These are phyloP conservation scores for Pontederia crassipes DNA, from an alignment of 176 grass and related monocot genomes.

Conservation along the genomic window DNA sequence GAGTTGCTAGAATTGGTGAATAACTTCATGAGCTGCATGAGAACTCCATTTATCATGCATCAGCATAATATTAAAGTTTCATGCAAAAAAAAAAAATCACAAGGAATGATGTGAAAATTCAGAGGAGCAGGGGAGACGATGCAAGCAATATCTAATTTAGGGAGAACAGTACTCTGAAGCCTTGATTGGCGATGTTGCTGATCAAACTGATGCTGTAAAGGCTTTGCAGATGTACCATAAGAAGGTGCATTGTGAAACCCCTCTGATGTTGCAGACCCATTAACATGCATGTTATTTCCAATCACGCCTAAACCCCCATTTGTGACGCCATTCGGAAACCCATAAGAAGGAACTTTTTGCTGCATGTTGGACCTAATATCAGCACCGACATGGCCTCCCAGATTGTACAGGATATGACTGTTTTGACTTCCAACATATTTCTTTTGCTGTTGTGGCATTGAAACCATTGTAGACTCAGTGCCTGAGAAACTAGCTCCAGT, in stretches of 20 bases:
- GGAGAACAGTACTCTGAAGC: conserved; percentile 50
- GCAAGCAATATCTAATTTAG: neutral
- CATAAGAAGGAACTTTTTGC: conserved; percentile 63
- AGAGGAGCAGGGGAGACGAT: conserved; percentile 13
- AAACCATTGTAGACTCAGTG: conserved; percentile 44
- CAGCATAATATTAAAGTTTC: too few species aligned
- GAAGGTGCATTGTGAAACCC: conserved; percentile 51
- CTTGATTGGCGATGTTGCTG: conserved; percentile 58
- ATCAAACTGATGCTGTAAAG: conserved; percentile 69
- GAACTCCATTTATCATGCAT: neutral
- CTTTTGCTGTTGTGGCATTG: conserved; percentile 59
- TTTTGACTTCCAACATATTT: conserved; percentile 54
- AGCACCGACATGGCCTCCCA: conserved; percentile 42
- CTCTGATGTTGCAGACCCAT: conserved; percentile 45
- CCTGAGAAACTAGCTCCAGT: conserved; percentile 71
- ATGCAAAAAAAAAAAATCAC: too few species aligned
- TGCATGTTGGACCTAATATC: conserved; percentile 56
- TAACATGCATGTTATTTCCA: conserved; percentile 62
- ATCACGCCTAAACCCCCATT: conserved; percentile 69
- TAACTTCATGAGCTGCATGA: neutral
- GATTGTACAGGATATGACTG: conserved; percentile 41
- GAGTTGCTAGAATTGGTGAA: neutral
- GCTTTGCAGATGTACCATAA: conserved; percentile 58
- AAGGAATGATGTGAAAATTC: neutral
- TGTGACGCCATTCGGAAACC: conserved; percentile 56